Evolutionary conservation across 306 rosid species (phyloP).

Genomic region (Cercis canadensis): DNA sequence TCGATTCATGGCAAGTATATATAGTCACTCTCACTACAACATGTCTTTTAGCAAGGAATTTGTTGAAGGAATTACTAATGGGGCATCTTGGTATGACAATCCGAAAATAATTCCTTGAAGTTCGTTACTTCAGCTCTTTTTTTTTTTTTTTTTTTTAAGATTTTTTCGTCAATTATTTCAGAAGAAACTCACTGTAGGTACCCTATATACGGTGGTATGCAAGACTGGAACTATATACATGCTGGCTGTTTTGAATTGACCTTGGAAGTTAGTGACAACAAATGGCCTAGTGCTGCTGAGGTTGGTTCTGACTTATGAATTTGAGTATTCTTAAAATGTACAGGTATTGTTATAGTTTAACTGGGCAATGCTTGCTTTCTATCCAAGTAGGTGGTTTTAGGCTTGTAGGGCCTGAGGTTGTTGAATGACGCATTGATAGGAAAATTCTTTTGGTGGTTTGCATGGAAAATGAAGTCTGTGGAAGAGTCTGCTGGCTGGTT

Average conservation of each 20-base stretch:
- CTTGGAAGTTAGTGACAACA: slow-evolving; percentile 85
- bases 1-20: slow-evolving; percentile 80
- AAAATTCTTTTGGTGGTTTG: no score
- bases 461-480: no score
- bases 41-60: slow-evolving; percentile 91
- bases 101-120: slow-evolving; percentile 35
- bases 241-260: slow-evolving; percentile 92
- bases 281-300: slow-evolving; percentile 92
- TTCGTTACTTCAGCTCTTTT: slow-evolving; percentile 18
- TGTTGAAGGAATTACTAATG: slow-evolving; percentile 80
- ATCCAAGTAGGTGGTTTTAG: no score
- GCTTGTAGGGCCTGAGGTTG: no score
- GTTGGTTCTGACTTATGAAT: slow-evolving; percentile 49
- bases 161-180: slow-evolving; percentile 45
- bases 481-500: no score
- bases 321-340: slow-evolving; percentile 10
- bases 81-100: slow-evolving; percentile 80
- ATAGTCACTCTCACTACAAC: slow-evolving; percentile 86
- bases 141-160: slow-evolving; percentile 30
- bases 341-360: background rate
- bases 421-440: no score
- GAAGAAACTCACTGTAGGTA: slow-evolving; percentile 68
- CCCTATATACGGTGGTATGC: slow-evolving; percentile 97
- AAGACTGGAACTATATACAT: slow-evolving; percentile 93
- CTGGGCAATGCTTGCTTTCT: no score